These are phyloP conservation scores for Pulveroboletus frians DNA, from an alignment of 768 basidiomycete species.

Conservation along the genomic window DNA sequence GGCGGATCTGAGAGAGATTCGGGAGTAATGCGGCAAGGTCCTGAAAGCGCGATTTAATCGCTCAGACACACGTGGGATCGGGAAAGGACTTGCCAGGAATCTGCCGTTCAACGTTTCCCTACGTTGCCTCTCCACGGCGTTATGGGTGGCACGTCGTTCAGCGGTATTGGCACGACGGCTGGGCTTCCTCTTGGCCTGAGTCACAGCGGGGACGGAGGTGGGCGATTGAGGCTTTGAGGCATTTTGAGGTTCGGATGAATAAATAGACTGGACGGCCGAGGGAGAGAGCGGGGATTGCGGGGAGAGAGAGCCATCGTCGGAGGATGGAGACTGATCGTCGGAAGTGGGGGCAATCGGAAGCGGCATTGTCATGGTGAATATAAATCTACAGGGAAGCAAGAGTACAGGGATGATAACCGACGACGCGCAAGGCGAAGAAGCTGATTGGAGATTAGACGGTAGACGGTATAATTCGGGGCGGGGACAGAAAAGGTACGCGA, in stretches of 20 bases:
- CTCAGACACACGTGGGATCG: constrained; percentile 7
- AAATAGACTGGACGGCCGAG: constrained; percentile 29
- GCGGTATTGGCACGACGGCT: constrained; percentile 91
- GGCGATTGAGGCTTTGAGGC: constrained; percentile 20
- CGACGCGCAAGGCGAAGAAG: neutral
- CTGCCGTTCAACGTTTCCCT: constrained; percentile 90
- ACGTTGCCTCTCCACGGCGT: constrained; percentile 92
- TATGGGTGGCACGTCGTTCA: constrained; percentile 93
- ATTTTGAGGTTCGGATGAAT: constrained; percentile 23
- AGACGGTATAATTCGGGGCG: constrained; percentile 19
- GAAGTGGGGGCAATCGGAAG: constrained; percentile 37
- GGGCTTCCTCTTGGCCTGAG: constrained; percentile 73
- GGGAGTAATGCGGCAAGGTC: constrained; percentile 90
- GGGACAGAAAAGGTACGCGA: constrained; percentile 39
- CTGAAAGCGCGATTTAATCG: constrained; percentile 35
- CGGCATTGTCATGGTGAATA: constrained; percentile 32
- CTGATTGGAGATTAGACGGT: constrained; percentile 15
- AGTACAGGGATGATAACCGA: constrained; percentile 10
- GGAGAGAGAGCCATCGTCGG: constrained; percentile 39
- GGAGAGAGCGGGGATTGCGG: constrained; percentile 49
- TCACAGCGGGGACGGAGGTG: constrained; percentile 17
- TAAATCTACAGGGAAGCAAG: constrained; percentile 14
- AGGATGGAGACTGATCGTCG: constrained; percentile 36
- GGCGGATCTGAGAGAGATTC: constrained; percentile 83
- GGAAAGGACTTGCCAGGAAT: constrained; percentile 62